Conservation (phyloP, 2,329 filamentous ascomycete genomes). For the Nothophaeocryptopus gaeumannii region DNA sequence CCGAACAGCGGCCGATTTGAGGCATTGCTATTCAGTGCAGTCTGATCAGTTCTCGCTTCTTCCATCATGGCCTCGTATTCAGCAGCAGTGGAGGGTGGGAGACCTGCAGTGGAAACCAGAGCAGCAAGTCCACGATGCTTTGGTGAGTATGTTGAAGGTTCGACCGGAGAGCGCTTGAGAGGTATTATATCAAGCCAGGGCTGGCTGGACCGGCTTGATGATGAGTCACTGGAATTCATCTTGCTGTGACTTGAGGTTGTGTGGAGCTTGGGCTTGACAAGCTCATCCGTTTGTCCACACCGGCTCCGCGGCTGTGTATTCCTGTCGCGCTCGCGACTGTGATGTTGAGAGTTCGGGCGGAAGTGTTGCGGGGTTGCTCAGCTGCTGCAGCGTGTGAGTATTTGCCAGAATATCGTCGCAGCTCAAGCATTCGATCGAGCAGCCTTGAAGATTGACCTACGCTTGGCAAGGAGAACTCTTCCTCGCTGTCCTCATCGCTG, state of each 20-base stretch:
- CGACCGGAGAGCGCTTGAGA: too few species aligned
- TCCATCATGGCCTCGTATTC: slow-evolving; percentile 18
- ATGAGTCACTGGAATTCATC: slow-evolving; percentile 17
- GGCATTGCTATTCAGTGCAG: neutral
- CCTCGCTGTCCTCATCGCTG: slow-evolving; percentile 22
- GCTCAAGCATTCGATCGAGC: slow-evolving; percentile 16
- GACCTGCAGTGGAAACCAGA: slow-evolving; percentile 3
- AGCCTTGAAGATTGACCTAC: slow-evolving; percentile 20
- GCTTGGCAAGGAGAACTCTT: slow-evolving; percentile 19
- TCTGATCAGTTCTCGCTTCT: slow-evolving; percentile 2
- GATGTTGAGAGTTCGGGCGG: slow-evolving; percentile 38
- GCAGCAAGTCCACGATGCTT: slow-evolving; percentile 15
- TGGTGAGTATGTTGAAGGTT: neutral
- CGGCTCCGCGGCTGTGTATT: slow-evolving; percentile 10
- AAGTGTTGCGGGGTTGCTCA: slow-evolving; percentile 18
- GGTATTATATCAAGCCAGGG: slow-evolving; percentile 23
- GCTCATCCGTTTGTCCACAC: slow-evolving; percentile 18
- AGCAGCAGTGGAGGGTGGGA: slow-evolving; percentile 8
- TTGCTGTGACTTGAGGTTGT: slow-evolving; percentile 16
- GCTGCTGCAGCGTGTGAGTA: slow-evolving; percentile 23
- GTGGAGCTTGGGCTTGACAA: slow-evolving; percentile 18
- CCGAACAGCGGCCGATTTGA: slow-evolving; percentile 27
- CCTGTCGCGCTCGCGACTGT: slow-evolving; percentile 6
- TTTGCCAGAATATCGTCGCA: slow-evolving; percentile 3
- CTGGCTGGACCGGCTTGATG: slow-evolving; percentile 9